These are phyloP conservation scores for Syzygium jambos DNA, from an alignment of 345 rosid species.

Conservation along the genomic window DNA sequence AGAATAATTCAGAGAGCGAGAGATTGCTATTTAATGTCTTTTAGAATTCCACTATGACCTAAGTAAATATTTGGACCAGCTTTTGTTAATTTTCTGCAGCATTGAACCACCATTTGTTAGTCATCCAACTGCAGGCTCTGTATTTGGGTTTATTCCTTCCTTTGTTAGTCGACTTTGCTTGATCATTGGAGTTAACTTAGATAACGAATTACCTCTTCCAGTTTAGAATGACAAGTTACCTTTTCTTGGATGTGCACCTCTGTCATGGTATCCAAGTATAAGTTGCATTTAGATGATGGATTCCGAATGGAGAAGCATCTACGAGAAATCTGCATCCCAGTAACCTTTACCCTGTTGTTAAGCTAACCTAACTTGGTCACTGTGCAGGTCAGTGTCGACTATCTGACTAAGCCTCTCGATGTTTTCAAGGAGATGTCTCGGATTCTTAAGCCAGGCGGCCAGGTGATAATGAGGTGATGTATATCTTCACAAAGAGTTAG, in stretches of 20 bases:
- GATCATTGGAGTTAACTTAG: not conserved
- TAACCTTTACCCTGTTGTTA: not conserved
- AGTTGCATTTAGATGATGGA: not conserved
- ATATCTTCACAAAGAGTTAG: not conserved
- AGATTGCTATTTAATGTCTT: not conserved
- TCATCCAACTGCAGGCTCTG: not conserved
- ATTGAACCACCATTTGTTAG: not conserved
- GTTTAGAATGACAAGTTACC: not conserved
- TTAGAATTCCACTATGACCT: not conserved
- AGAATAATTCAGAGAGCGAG: not conserved
- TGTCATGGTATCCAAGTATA: not conserved
- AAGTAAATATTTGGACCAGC: not conserved
- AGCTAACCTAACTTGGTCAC: not conserved
- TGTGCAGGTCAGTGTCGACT: slow-evolving; percentile 82
- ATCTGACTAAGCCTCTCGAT: slow-evolving; percentile 71
- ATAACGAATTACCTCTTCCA: not conserved
- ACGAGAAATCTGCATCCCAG: not conserved
- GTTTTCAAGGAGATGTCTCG: slow-evolving; percentile 78
- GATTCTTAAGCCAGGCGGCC: slow-evolving; percentile 80
- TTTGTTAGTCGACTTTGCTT: not conserved
- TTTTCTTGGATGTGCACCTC: not conserved
- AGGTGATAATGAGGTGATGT: slow-evolving; percentile 65
- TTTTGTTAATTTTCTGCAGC: not conserved
- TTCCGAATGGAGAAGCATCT: not conserved
- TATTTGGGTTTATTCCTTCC: not conserved